Base-by-base conservation (phyloP, 768 basidiomycete species). In the Mycena amicta region DNA sequence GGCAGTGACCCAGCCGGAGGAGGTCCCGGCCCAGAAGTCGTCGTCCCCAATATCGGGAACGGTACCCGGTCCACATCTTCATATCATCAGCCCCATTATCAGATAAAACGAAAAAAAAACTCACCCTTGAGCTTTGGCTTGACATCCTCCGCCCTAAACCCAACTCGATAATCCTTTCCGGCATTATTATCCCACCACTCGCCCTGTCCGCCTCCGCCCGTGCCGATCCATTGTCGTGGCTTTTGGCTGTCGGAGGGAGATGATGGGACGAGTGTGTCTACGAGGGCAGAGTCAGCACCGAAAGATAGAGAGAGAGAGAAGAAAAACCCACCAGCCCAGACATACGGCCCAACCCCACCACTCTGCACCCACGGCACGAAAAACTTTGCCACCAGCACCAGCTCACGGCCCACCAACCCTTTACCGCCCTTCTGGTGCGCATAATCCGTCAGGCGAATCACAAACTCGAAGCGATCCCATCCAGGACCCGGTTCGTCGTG, bases 131-230 rank as follows among this genome's bases (percentile, higher is more conserved):
- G 33, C 33, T 37, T 37, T 8, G 33, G 8, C 33, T 37, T 50
- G 11, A 43, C 57, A n/a, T 25, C 16, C 0, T 54, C 63, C 22
- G 57, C 61, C 52, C 73, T 70, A 74, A 98, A 98, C 25, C 73
- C 78, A 52, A 97, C 75, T 25, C 82, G 76, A 76, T 95, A 98
- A 70, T 98, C 95, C 61, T 70, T 62, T 0, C 87, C 88, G 3
- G 64, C 73, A 65, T 96, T 96, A 70, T 94, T 95, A 74, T 98
- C 96, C 96, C 96, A 98, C 81, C 89, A 90, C 75, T 98, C 95
- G 1, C 83, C 83, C n/a, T 11, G 26, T 5, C 57, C 29, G 18
- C 54, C 62, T 2, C 62, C 60, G 53, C 62, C 65, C 8, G 30
- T 52, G 59, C 43, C 54, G 41, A 52, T 50, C 67, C 31, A 52